A percentile compares a stretch with the other conserved stretches of the same genome.
Conservation (phyloP, 257 asterid species). For the Capsicum baccatum region DNA sequence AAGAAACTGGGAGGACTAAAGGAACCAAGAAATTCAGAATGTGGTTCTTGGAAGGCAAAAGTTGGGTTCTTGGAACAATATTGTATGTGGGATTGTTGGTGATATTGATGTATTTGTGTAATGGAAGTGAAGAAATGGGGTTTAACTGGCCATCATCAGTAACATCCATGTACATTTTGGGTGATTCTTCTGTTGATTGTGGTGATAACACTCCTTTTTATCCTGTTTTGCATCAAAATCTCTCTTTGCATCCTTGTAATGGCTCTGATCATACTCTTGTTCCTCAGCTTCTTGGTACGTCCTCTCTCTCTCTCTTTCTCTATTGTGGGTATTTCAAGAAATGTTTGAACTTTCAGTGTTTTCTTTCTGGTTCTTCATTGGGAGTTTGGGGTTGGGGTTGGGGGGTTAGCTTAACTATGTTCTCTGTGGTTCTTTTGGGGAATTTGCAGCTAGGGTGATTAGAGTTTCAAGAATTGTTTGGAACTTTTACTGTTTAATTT, state of each 20-base stretch:
- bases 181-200: constrained; percentile 76
- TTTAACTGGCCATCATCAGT: constrained; percentile 39
- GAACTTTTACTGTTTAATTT: neutral
- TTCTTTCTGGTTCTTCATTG: neutral
- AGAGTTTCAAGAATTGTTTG: constrained; percentile 11
- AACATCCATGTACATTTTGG: constrained; percentile 59
- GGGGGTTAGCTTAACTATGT: neutral
- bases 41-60: constrained; percentile 29
- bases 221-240: constrained; percentile 41
- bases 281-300: constrained; percentile 66
- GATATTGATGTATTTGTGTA: constrained; percentile 27
- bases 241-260: constrained; percentile 64
- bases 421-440: neutral
- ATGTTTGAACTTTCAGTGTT: neutral
- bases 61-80: constrained; percentile 33
- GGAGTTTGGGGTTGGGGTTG: neutral
- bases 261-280: constrained; percentile 66
- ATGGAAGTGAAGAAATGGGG: constrained; percentile 31
- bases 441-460: neutral
- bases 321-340: neutral
- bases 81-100: constrained; percentile 22
- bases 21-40: constrained; percentile 2
- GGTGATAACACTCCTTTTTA: constrained; percentile 66
- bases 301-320: neutral
- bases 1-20: constrained; percentile 12